Percentiles rank a stretch among this genome's conserved stretches.
These are phyloP conservation scores for Herpetomonas tarakana DNA, from an alignment of 208 protist genomes.

Conservation along the genomic window DNA sequence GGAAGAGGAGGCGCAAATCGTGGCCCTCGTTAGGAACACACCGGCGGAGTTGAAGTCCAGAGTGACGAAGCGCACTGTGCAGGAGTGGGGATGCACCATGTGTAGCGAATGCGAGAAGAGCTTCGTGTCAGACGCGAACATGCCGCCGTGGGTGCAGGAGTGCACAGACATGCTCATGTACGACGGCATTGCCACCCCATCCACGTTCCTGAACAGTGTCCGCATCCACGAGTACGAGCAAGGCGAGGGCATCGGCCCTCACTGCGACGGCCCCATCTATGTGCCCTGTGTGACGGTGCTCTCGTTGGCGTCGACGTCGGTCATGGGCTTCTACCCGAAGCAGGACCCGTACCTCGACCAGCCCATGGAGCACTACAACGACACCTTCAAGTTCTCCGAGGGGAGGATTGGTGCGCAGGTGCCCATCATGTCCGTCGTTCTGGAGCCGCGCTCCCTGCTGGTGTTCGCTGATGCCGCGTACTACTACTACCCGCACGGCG, in stretches of 20 bases:
- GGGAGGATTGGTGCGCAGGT: constrained; percentile 54
- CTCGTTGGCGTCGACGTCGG: constrained; percentile 69
- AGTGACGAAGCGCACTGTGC: constrained; percentile 78
- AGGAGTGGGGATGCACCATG: constrained; percentile 92
- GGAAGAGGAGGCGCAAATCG: constrained; percentile 72
- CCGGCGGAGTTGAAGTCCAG: constrained; percentile 74
- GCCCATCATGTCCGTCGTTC: constrained; percentile 70
- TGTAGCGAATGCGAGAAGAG: constrained; percentile 82
- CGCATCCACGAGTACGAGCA: constrained; percentile 90
- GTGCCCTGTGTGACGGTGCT: constrained; percentile 76
- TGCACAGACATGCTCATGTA: constrained; percentile 79
- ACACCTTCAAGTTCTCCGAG: constrained; percentile 88
- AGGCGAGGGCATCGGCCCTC: constrained; percentile 82
- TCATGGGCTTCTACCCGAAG: constrained; percentile 88
- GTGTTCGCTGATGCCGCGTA: constrained; percentile 82
- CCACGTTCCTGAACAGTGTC: constrained; percentile 88
- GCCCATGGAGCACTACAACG: constrained; percentile 92
- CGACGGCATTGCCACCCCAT: constrained; percentile 85
- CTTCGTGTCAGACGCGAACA: constrained; percentile 85
- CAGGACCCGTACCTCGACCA: constrained; percentile 63
- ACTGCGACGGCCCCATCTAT: constrained; percentile 92
- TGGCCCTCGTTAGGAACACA: constrained; percentile 51
- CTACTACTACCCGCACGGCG: constrained; percentile 86
- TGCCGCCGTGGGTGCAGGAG: constrained; percentile 82
- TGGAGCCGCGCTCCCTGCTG: constrained; percentile 86